These are phyloP conservation scores for Lecanicillium sp. DNA, from an alignment of 2,329 filamentous ascomycete genomes.

Conservation along the genomic window DNA sequence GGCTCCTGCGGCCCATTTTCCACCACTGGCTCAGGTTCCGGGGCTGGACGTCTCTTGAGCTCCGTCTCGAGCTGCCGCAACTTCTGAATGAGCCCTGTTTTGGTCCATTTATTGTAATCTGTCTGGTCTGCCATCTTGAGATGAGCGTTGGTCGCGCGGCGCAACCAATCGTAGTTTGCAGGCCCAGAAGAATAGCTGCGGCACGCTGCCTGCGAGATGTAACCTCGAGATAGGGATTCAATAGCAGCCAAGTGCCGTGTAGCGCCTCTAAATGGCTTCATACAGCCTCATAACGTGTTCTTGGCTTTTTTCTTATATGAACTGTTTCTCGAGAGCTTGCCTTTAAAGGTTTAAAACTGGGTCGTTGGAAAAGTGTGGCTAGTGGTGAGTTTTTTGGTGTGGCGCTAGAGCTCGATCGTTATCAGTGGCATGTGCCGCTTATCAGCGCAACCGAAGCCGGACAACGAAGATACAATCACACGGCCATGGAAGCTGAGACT, in stretches of 20 bases:
- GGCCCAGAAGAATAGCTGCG: neutral
- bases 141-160: neutral
- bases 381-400: neutral
- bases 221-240: constrained; percentile 5
- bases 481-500: constrained; percentile 35
- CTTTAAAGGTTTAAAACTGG: constrained; percentile 5
- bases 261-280: neutral
- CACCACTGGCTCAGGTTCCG: constrained; percentile 3
- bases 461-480: neutral
- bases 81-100: constrained; percentile 57
- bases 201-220: constrained; percentile 9
- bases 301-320: too few relatives aligned
- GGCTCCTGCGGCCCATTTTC: constrained; percentile 7
- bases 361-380: neutral
- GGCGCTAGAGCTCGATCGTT: constrained; percentile 2
- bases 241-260: neutral
- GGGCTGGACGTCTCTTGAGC: constrained; percentile 37
- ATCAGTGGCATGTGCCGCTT: constrained; percentile 4
- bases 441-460: constrained; percentile 1
- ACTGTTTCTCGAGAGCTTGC: too few relatives aligned
- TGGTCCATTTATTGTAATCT: constrained; percentile 60
- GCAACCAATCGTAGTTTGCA: neutral
- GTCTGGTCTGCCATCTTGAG: constrained; percentile 22
- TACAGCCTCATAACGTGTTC: too few relatives aligned
- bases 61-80: constrained; percentile 61